Evolutionary conservation across 495 filamentous ascomycete species (phyloP).

Genomic region (Rostrohypoxylon terebratum): DNA sequence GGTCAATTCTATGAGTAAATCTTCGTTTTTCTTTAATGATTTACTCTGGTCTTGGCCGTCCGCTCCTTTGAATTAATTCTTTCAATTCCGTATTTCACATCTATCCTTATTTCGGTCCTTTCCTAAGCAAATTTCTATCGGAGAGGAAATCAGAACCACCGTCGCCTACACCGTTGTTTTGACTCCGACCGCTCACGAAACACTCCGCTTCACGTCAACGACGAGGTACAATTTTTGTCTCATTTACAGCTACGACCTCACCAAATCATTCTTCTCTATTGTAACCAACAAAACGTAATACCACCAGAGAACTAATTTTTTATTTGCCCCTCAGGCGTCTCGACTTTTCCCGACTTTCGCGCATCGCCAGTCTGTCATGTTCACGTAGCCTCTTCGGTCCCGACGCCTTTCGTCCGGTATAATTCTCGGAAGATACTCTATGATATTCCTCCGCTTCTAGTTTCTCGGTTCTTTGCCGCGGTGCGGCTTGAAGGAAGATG

Average conservation of each 20-base stretch:
- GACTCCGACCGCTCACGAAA: conserved; percentile 18
- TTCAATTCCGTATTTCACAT: conserved; percentile 49
- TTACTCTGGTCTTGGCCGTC: conserved; percentile 66
- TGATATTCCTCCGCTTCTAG: conserved; percentile 54
- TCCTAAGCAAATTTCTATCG: conserved; percentile 21
- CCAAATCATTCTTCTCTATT: neutral
- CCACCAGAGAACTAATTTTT: conserved; percentile 23
- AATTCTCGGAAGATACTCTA: conserved; percentile 48
- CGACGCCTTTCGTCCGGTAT: conserved; percentile 22
- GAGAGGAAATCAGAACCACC: conserved; percentile 26
- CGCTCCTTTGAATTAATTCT: conserved; percentile 59
- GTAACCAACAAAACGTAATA: conserved; percentile 1
- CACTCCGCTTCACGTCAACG: conserved; percentile 20
- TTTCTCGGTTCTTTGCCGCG: conserved; percentile 59
- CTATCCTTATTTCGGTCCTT: conserved; percentile 46
- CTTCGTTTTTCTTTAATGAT: conserved; percentile 50
- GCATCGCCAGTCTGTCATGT: conserved; percentile 42
- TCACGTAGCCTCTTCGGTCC: conserved; percentile 26
- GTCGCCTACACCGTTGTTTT: conserved; percentile 24
- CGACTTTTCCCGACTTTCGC: conserved; percentile 5
- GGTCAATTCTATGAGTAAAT: conserved; percentile 62
- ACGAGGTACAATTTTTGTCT: conserved; percentile 32
- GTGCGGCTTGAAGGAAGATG: conserved; percentile 62
- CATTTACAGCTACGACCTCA: neutral
- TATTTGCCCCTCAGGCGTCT: conserved; percentile 25